phyloP scores from a whole-genome alignment of 2,329 filamentous ascomycete genomes.

The Colletotrichum liriopes region DNA sequence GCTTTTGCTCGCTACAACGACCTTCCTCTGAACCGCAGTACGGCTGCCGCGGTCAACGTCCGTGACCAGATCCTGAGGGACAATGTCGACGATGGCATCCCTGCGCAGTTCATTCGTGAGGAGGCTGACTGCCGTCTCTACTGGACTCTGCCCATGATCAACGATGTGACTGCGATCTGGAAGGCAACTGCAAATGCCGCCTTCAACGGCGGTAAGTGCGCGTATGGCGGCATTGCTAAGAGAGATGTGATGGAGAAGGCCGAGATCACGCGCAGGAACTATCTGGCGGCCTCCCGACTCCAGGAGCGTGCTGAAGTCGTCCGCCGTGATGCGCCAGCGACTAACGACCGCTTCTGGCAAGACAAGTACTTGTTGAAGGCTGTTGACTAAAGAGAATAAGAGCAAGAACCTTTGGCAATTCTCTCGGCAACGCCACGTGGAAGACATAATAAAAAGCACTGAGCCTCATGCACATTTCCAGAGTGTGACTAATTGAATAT shows the following conservation, averaged over 20 bases:
- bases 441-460: not conserved
- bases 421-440: not conserved
- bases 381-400: not conserved
- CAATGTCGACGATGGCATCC: conserved; percentile 57
- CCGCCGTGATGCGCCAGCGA: not conserved
- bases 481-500: too few relatives aligned
- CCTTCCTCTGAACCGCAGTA: conserved; percentile 53
- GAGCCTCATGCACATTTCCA: not conserved
- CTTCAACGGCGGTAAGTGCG: conserved; percentile 59
- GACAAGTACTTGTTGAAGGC: conserved; percentile 22
- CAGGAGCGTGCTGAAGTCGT: not conserved
- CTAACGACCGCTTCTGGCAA: not conserved
- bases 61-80: conserved; percentile 57
- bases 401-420: not conserved
- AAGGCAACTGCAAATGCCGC: conserved; percentile 58
- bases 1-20: conserved; percentile 51
- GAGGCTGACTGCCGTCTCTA: conserved; percentile 66
- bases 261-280: conserved; percentile 5
- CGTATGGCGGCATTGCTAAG: conserved; percentile 52
- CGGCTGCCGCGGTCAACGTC: conserved; percentile 54
- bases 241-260: not conserved
- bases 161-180: conserved; percentile 64
- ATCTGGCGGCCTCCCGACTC: conserved; percentile 6
- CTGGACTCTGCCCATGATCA: conserved; percentile 66
- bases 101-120: conserved; percentile 65